Base-by-base conservation (phyloP, 78 protist species). In the Parvularia atlantis region DNA sequence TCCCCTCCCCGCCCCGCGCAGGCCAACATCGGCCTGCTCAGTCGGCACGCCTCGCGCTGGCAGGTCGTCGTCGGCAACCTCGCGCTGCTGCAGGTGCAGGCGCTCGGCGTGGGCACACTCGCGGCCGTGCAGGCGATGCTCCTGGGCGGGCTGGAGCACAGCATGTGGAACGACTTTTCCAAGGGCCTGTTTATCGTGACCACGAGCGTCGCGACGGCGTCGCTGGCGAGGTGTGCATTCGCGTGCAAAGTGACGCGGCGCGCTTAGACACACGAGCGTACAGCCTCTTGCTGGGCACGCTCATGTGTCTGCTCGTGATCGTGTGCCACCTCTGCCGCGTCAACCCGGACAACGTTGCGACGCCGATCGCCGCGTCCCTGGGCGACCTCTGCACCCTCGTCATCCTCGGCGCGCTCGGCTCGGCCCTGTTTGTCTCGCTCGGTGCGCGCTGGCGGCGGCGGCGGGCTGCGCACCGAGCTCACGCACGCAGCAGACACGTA, bases 301-400 rank as follows among this genome's bases (percentile, higher is more conserved):
- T 28, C n/a, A 58, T 58, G 56, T 11, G 30, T 3, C n/a, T 17
- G 7, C 6, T 50, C 30, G 41, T 58, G 24, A 17, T 58, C 1
- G 13, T 33, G 22, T 33, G 63, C 63, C 63, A 17, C 43, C 63
- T 1, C 28, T 26, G 0, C 41, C 1, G 5, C 63, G 14, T 58
- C 41, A 35, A 58, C 11, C 63, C 63, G n/a, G 41, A 30, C 63
- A 58, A 58, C 41, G 63, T 58, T 1, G 63, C 63, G 16, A 58
- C 63, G 41, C 63, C 63, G 11, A 33, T 58, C 7, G 63, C 63
- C 17, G 63, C 63, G 22, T 1, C 41, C 14, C 63, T 58, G 1
- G 63, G 63, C 36, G 63, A 58, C 22, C 41, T 58, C 1, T 4
- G 3, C 28, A 58, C 63, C 4, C 63, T 58, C 6, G 63, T 41